Base-by-base conservation (phyloP, 805 yeast species). In the Saturnispora galanensis region DNA sequence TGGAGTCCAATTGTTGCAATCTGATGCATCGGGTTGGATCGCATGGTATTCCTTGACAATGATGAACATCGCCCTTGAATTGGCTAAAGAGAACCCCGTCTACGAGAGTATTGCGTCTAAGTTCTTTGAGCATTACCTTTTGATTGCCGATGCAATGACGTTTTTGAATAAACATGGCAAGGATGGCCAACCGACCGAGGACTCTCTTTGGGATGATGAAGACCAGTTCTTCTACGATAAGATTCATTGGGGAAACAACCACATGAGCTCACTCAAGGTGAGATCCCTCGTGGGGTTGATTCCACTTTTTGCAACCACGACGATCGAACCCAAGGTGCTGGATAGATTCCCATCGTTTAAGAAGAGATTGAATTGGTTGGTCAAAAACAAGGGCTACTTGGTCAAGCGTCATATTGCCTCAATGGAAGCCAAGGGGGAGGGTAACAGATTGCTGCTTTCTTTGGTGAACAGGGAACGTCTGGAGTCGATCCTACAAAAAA, bases 21-120 rank as follows among this genome's bases (percentile, higher is more conserved):
- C 96, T 0, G 97, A 88, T 64, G 84, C 95, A 12, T 89, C 97
- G 10, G 96, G 96, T 28, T 88, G 97, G 97, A 85, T 88, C 93
- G 96, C 95, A 0, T 88, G 90, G 67, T 88, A 82, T 66, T 76
- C 84, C 29, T 70, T 89, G 56, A 89, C 84, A 59, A 87, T 88
- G 96, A 74, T 89, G 64, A 88, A 86, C 62, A 89, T 89, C 59
- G 89, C 96, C 0, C 71, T 88, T 50, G 96, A 89, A 63, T 73
- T 88, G 55, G 90, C 96, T 16, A 86, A 84, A 60, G 77, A 81
- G 39, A 79, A 86, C 51, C 79, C 84, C 0, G 93, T 84, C 15
- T 89, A 89, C 65, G 96, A 88, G 65, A 93, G 87, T 61, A 84
- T 87, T 62, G 96, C 96, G 3, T 82, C 94, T 44, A 89, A 88